These are phyloP conservation scores for Neospermospora avenae DNA, from an alignment of 2,329 filamentous ascomycete genomes.

Conservation along the genomic window DNA sequence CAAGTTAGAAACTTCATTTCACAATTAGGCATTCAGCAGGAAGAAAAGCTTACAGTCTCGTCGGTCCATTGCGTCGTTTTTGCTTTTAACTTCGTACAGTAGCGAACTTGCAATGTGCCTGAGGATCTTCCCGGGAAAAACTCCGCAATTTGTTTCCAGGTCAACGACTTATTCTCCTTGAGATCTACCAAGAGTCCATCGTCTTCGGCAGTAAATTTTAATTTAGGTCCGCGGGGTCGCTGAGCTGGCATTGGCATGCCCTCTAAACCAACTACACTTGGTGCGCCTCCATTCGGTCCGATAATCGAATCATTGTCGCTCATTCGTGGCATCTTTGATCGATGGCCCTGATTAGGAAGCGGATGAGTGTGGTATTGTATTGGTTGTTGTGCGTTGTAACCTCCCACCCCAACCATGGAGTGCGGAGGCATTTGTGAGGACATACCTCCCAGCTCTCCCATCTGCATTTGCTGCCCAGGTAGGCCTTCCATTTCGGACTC, in stretches of 20 bases:
- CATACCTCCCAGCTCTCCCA: constrained; percentile 37
- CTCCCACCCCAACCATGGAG: constrained; percentile 43
- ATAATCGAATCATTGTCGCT: constrained; percentile 45
- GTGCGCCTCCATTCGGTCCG: constrained; percentile 53
- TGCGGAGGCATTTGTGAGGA: constrained; percentile 56
- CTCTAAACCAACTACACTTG: constrained; percentile 80
- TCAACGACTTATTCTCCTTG: constrained; percentile 91
- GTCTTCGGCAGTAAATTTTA: constrained; percentile 92
- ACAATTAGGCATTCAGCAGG: background rate
- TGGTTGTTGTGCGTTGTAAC: constrained; percentile 37
- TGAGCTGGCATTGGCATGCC: constrained; percentile 85
- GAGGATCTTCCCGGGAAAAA: constrained; percentile 91
- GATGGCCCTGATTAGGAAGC: constrained; percentile 69
- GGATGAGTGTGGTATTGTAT: constrained; percentile 68
- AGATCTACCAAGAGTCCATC: constrained; percentile 83
- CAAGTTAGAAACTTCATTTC: constrained; percentile 18
- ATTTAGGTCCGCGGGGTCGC: constrained; percentile 78
- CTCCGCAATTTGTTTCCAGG: constrained; percentile 96
- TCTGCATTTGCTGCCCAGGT: constrained; percentile 41
- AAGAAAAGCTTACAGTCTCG: constrained; percentile 70
- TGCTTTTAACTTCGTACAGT: constrained; percentile 92
- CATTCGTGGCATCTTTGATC: constrained; percentile 64
- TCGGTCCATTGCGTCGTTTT: constrained; percentile 93
- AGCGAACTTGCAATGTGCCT: constrained; percentile 87
- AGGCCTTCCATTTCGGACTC: constrained; percentile 46